Conservation (phyloP, 108 stramenopile genomes). For the Fragilaria crotonensis region DNA sequence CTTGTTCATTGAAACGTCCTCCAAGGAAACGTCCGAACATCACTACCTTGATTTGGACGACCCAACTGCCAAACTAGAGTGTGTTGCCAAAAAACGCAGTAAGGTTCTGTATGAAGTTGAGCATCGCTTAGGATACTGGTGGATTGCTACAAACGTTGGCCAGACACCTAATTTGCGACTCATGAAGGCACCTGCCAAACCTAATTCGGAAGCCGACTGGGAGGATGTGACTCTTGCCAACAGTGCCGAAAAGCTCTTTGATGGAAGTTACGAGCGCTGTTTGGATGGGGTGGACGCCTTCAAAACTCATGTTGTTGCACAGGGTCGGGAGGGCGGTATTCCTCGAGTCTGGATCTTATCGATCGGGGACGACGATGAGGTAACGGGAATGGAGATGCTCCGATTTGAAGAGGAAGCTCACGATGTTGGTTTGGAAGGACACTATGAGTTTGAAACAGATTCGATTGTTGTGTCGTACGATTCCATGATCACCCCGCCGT, state of each 20-base stretch:
- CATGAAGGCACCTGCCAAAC: slow-evolving; percentile 43
- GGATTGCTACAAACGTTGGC: slow-evolving; percentile 50
- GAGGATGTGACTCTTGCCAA: slow-evolving; percentile 21
- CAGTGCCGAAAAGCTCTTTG: slow-evolving; percentile 34
- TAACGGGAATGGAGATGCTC: slow-evolving; percentile 15
- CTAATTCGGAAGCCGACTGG: slow-evolving; percentile 42
- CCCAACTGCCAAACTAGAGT: slow-evolving; percentile 26
- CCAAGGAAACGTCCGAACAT: slow-evolving; percentile 80
- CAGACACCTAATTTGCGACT: slow-evolving; percentile 68
- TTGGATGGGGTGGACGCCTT: slow-evolving; percentile 49
- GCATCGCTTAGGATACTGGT: slow-evolving; percentile 60
- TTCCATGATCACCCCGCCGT: slow-evolving; percentile 72
- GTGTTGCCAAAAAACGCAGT: slow-evolving; percentile 48
- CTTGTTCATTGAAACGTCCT: slow-evolving; percentile 41
- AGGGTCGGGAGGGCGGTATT: slow-evolving; percentile 59
- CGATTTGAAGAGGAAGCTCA: slow-evolving; percentile 80
- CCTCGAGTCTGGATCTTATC: slow-evolving; percentile 68
- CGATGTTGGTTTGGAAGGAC: slow-evolving; percentile 50
- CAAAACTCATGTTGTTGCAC: slow-evolving; percentile 38
- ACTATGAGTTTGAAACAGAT: slow-evolving; percentile 68
- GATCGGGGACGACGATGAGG: slow-evolving; percentile 14
- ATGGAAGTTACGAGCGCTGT: slow-evolving; percentile 46
- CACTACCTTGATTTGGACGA: slow-evolving; percentile 51
- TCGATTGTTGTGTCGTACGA: slow-evolving; percentile 73
- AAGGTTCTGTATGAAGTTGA: slow-evolving; percentile 65